Conservation (phyloP, 2,329 filamentous ascomycete genomes). For the Balansia obtecta region DNA sequence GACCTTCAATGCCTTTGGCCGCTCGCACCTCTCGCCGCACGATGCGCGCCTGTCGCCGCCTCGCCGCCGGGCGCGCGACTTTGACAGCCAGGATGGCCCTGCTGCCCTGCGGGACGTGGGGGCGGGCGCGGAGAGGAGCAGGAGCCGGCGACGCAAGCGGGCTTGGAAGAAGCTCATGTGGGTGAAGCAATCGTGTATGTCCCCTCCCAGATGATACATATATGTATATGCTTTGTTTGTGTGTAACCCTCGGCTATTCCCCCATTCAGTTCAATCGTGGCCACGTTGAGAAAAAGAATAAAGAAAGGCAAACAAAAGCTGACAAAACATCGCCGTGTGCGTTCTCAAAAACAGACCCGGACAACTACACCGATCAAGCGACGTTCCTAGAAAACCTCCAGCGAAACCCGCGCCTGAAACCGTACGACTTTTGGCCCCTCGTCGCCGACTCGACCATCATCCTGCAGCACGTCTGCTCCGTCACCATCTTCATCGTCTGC, state of each 20-base stretch:
- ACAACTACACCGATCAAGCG: constrained; percentile 95
- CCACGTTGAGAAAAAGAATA: not conserved
- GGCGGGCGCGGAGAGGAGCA: constrained; percentile 42
- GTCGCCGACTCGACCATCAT: constrained; percentile 94
- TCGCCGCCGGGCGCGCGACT: constrained; percentile 32
- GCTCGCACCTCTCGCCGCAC: constrained; percentile 65
- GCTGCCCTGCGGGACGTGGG: constrained; percentile 29
- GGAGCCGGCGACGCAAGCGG: constrained; percentile 55
- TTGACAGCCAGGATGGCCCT: constrained; percentile 22
- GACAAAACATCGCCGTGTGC: not conserved
- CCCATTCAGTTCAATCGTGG: too few relatives aligned
- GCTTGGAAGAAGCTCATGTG: constrained; percentile 94
- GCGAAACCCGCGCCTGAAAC: constrained; percentile 81
- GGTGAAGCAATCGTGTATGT: constrained; percentile 87
- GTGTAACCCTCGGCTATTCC: not conserved
- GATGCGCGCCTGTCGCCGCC: constrained; percentile 68
- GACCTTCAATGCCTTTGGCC: constrained; percentile 31
- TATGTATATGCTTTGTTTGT: too few relatives aligned
- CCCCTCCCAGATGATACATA: not conserved
- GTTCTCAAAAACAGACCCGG: constrained; percentile 51
- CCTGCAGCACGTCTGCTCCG: constrained; percentile 90
- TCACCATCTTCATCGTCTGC: constrained; percentile 87
- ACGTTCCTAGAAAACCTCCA: constrained; percentile 95
- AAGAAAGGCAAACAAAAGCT: not conserved
- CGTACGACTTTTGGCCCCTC: constrained; percentile 96